phyloP scores from a whole-genome alignment of 306 rosid species.

The Acmispon strigosus region DNA sequence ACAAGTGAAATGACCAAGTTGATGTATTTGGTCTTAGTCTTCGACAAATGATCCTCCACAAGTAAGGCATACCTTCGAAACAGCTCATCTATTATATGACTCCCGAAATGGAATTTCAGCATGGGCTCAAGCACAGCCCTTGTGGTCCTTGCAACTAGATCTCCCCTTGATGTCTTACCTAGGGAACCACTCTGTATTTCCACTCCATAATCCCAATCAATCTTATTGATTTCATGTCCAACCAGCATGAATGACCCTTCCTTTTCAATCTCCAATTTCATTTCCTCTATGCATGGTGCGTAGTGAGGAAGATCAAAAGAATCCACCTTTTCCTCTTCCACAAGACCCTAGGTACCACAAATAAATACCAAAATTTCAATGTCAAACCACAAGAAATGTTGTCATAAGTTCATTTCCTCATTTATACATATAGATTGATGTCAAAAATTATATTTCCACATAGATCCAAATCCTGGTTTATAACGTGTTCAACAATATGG shows the following conservation, averaged over 20 bases:
- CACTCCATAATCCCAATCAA: conserved; percentile 55
- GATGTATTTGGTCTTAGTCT: conserved; percentile 28
- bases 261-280: conserved; percentile 35
- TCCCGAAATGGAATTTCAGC: conserved; percentile 57
- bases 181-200: neutral
- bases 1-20: conserved; percentile 55
- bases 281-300: conserved; percentile 56
- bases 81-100: conserved; percentile 41
- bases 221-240: conserved; percentile 20
- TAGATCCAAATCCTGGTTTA: no score
- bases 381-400: no score
- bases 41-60: conserved; percentile 40
- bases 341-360: conserved; percentile 7
- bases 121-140: conserved; percentile 73
- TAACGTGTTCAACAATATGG: no score
- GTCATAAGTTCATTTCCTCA: no score
- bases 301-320: conserved; percentile 69
- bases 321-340: conserved; percentile 63
- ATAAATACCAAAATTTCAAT: no score
- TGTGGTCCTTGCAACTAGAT: conserved; percentile 15
- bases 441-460: no score
- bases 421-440: no score
- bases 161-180: neutral
- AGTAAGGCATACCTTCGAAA: conserved; percentile 31
- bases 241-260: conserved; percentile 63